Percentiles rank a stretch among this genome's conserved stretches.
Evolutionary conservation across 2,329 filamentous ascomycete genomes (phyloP).

Genomic region (Neodidymelliopsis sp.): DNA sequence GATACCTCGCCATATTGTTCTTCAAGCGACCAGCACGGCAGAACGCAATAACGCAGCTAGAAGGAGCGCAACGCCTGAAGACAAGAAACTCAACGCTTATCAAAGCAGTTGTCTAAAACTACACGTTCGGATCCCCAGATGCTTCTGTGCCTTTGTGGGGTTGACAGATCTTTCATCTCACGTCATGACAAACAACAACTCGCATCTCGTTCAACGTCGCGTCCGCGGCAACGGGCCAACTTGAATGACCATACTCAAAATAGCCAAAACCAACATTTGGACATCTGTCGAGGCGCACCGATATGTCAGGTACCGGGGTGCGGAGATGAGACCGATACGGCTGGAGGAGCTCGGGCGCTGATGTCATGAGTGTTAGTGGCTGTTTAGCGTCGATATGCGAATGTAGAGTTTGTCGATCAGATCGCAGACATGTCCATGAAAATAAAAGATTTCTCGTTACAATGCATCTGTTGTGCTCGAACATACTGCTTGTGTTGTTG

Average conservation of each 20-base stretch:
- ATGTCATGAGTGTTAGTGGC: constrained; percentile 14
- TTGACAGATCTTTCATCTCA: constrained; percentile 13
- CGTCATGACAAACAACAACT: constrained; percentile 12
- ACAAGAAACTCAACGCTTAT: constrained; percentile 1
- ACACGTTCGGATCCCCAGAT: constrained; percentile 10
- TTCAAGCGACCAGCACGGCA: constrained; percentile 7
- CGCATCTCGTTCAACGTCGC: neutral
- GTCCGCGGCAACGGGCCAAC: constrained; percentile 4
- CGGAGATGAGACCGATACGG: constrained; percentile 11
- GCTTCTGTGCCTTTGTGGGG: neutral
- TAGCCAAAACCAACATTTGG: neutral
- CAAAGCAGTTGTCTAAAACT: constrained; percentile 5
- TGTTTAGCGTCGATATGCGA: constrained; percentile 10
- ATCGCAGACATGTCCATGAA: constrained; percentile 1
- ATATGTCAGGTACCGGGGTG: constrained; percentile 16
- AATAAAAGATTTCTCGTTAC: neutral
- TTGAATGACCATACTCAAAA: neutral
- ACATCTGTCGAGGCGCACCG: constrained; percentile 6
- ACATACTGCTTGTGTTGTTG: too few relatives aligned
- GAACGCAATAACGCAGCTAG: constrained; percentile 1
- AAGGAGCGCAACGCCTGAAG: neutral
- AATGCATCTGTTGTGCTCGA: neutral
- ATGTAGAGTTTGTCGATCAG: constrained; percentile 3
- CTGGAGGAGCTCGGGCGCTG: neutral
- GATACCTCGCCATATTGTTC: constrained; percentile 29